A percentile compares a stretch with the other conserved stretches of the same genome.
Evolutionary conservation across 1,284 basidiomycete genomes (phyloP).

Genomic region (Microbotryum silenes-acaulis): DNA sequence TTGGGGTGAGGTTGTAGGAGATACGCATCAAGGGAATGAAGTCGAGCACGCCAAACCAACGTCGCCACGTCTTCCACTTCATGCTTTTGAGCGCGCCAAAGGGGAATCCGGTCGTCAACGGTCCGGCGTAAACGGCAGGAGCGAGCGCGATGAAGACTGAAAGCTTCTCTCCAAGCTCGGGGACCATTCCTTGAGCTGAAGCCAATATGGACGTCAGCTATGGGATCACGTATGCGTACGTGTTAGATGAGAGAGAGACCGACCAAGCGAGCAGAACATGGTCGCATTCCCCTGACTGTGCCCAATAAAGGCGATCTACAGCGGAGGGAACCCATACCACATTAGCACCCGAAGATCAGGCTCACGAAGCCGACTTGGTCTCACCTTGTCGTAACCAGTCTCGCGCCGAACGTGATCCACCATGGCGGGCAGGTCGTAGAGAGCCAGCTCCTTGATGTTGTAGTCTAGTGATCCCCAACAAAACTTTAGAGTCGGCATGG

Average conservation of each 20-base stretch:
- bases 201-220: constrained; percentile 40
- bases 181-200: constrained; percentile 50
- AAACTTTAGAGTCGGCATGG: background rate
- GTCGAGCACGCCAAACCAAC: constrained; percentile 53
- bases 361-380: constrained; percentile 7
- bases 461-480: constrained; percentile 44
- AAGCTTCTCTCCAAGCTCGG: constrained; percentile 50
- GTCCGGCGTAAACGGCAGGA: constrained; percentile 55
- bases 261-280: constrained; percentile 42
- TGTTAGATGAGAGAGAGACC: background rate
- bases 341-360: constrained; percentile 15
- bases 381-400: constrained; percentile 52
- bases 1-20: constrained; percentile 53
- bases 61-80: constrained; percentile 52
- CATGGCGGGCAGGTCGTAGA: constrained; percentile 55
- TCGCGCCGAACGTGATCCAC: constrained; percentile 52
- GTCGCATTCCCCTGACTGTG: constrained; percentile 56
- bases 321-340: constrained; percentile 8
- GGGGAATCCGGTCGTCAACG: constrained; percentile 53
- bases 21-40: constrained; percentile 56
- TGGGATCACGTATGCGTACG: background rate
- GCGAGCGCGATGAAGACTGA: constrained; percentile 55
- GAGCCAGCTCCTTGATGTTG: constrained; percentile 55
- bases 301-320: constrained; percentile 52
- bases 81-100: constrained; percentile 49